Conservation (phyloP, 1,139 yeast genomes). For the Pichia sp. region DNA sequence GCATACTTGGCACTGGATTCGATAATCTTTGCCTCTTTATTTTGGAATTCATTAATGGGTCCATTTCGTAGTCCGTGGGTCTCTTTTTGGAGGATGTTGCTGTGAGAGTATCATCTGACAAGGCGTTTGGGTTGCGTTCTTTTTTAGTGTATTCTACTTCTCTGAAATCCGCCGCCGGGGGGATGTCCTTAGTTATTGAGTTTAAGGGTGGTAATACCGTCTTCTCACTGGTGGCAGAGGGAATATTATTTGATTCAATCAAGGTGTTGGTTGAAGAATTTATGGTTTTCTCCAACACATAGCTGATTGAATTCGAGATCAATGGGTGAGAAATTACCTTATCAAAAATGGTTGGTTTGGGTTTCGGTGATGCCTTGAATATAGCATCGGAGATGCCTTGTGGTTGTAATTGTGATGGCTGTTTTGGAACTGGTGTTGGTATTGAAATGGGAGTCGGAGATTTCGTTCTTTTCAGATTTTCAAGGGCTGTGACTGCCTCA, state of each 20-base stretch:
- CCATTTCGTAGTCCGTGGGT: too few species aligned
- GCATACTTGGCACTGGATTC: too few species aligned
- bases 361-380: background rate
- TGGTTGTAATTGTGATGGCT: background rate
- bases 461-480: conserved; percentile 9
- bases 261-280: conserved; percentile 22
- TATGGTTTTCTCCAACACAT: conserved; percentile 28
- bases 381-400: background rate
- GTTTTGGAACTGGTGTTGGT: background rate
- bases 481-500: conserved; percentile 15
- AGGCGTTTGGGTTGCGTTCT: too few species aligned
- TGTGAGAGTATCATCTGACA: too few species aligned
- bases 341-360: conserved; percentile 22
- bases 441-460: background rate
- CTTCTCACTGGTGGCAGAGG: background rate
- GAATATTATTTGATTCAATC: background rate
- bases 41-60: too few species aligned
- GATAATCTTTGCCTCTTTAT: too few species aligned
- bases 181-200: background rate
- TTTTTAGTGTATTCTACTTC: too few species aligned
- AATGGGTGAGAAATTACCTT: conserved; percentile 29
- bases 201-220: background rate
- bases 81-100: too few species aligned
- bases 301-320: conserved; percentile 28
- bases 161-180: too few species aligned